Base-by-base conservation (phyloP, 2,329 filamentous ascomycete genomes). In the Monosporascus sp. region DNA sequence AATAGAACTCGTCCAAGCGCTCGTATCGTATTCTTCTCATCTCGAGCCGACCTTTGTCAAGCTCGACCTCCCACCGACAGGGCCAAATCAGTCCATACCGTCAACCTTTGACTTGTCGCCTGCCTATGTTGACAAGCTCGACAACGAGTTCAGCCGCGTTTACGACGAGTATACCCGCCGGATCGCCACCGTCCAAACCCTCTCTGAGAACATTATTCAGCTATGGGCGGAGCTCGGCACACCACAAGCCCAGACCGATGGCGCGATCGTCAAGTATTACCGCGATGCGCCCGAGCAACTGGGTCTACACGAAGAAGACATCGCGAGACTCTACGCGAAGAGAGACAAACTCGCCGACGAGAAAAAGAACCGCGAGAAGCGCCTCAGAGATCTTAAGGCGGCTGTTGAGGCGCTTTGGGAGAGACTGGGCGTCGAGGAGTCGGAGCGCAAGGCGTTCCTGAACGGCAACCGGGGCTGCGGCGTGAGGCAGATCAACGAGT, bases 181-280 rank as follows among this genome's bases (percentile, higher is more conserved):
- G 47, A 79, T 96, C 45, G 80, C 81, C 31, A 83, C 82, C 0
- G 91, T 97, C 15, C 84, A 90, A 69, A 73, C 84, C 20, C 72
- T 90, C 3, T 85, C 84, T 41, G 89, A 96, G 63, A 85, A 94
- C 56, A 93, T 96, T 54, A 94, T 99, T 63, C 88, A 90, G 62
- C 80, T 99, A 0, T 99, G 94, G 92, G 93, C 90, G 0, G 94
- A 99, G 70, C 83, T 99, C 9, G 94, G 94, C 44, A 96, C 89
- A 1, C 92, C 94, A 0, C 92, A 97, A 68, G 90, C 89, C 27
- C 93, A 97, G 68, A 95, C 93, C 17, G 94, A 99, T 65, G 81
- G 80, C 53, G 79, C 83, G 20, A 95, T 99, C 57, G 87, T 99
- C 55, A 88, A 97, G 69, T 85, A 88, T 70, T 93, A 96, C 68